A percentile compares a stretch with the other conserved stretches of the same genome.
These are phyloP conservation scores for Stachybotrys chlorohalonatus DNA, from an alignment of 2,329 filamentous ascomycete species.

Conservation along the genomic window DNA sequence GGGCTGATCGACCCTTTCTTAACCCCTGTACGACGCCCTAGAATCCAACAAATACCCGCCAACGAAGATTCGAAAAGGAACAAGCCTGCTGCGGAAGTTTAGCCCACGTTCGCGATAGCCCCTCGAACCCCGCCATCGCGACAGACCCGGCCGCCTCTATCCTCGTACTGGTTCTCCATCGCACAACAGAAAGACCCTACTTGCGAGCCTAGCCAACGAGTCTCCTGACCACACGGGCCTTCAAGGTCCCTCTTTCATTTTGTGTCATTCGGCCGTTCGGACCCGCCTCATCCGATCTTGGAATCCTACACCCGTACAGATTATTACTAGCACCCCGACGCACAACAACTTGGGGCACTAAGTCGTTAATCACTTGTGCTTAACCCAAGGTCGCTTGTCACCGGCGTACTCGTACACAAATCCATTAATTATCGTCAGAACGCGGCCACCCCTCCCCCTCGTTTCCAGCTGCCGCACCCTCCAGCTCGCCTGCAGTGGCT, in stretches of 20 bases:
- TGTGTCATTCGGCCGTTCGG: neutral
- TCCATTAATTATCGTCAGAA: neutral
- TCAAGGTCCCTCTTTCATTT: neutral
- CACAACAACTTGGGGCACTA: neutral
- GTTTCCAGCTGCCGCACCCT: neutral
- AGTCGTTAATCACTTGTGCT: neutral
- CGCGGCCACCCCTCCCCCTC: neutral
- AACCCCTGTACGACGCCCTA: neutral
- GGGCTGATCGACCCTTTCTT: neutral
- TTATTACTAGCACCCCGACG: neutral
- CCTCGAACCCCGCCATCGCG: neutral
- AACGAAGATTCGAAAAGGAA: neutral
- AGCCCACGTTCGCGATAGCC: neutral
- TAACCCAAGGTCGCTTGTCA: neutral
- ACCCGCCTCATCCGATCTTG: neutral
- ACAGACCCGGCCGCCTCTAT: neutral
- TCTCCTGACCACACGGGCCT: neutral
- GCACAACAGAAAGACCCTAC: neutral
- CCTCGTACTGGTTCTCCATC: neutral
- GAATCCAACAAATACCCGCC: neutral
- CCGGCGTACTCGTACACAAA: neutral
- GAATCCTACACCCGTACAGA: neutral
- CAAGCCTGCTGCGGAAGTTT: neutral
- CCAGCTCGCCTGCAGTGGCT: slow-evolving; percentile 17
- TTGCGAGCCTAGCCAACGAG: no score